Conservation (phyloP, 495 filamentous ascomycete species). For the Xanthoparmelia taractica region DNA sequence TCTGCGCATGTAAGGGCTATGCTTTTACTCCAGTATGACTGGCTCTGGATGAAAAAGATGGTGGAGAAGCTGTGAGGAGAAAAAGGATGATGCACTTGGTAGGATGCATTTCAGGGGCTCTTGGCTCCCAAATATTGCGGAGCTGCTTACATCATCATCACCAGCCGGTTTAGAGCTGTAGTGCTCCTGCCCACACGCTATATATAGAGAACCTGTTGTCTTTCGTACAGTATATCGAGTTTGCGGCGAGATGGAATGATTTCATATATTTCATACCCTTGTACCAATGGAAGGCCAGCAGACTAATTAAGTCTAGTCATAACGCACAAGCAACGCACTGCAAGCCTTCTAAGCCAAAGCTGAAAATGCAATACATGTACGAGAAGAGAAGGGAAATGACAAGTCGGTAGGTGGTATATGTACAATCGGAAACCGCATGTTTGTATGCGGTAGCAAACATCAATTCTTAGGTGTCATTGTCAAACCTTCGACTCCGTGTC, state of each 20-base stretch:
- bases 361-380: constrained; percentile 6
- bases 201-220: no score
- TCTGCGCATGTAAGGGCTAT: neutral
- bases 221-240: no score
- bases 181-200: no score
- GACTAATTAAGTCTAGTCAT: neutral
- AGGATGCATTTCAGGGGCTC: neutral
- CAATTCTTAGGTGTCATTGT: constrained; percentile 15
- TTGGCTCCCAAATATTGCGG: neutral
- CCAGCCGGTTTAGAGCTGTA: no score
- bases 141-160: constrained; percentile 2
- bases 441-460: neutral
- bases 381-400: neutral
- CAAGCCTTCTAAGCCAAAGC: constrained; percentile 8
- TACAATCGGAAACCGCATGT: neutral
- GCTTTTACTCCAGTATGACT: neutral
- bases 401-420: neutral
- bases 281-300: neutral
- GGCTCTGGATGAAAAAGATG: neutral
- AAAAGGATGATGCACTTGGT: neutral
- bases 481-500: constrained; percentile 14
- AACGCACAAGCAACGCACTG: constrained; percentile 6
- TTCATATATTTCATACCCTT: neutral
- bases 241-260: neutral
- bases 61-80: neutral